Conservation (phyloP, 371 early-diverging fungal species). For the Lichtheimia corymbifera region DNA sequence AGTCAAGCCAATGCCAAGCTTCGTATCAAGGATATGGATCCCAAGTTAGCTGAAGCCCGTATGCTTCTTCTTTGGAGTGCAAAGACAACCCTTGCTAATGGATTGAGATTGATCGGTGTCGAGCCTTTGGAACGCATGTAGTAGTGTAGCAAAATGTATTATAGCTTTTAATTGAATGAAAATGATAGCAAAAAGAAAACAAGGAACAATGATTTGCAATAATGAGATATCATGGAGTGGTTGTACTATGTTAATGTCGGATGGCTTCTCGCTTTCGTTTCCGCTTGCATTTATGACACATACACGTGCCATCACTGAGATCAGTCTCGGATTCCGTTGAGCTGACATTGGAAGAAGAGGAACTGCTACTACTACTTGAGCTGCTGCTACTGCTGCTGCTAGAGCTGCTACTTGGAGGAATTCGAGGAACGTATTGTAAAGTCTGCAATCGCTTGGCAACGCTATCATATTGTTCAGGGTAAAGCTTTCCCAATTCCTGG, state of each 20-base stretch:
- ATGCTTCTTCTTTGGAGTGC: conserved; percentile 78
- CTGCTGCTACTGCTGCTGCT: conserved; percentile 27
- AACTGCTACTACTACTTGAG: conserved; percentile 32
- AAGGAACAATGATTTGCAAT: not conserved
- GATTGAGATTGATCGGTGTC: conserved; percentile 75
- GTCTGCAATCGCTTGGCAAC: conserved; percentile 48
- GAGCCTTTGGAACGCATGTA: conserved; percentile 87
- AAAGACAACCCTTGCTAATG: conserved; percentile 76
- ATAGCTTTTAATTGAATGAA: too few relatives aligned
- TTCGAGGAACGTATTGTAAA: conserved; percentile 57
- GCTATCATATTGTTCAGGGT: conserved; percentile 39
- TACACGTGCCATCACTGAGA: conserved; percentile 58
- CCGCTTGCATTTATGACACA: conserved; percentile 64
- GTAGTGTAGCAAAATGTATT: conserved; percentile 1
- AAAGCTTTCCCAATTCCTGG: conserved; percentile 37
- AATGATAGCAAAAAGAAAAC: not conserved
- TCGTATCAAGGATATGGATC: conserved; percentile 67
- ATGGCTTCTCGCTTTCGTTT: conserved; percentile 36
- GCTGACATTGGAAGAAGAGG: conserved; percentile 27
- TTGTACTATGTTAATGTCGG: too few relatives aligned
- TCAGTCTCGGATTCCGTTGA: conserved; percentile 62
- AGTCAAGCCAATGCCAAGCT: conserved; percentile 73
- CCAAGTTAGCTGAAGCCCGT: conserved; percentile 76
- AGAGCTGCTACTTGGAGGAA: conserved; percentile 55
- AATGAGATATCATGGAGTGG: too few relatives aligned